Evolutionary conservation across 495 filamentous ascomycete species (phyloP).

Genomic region (Podospora fimiseda): DNA sequence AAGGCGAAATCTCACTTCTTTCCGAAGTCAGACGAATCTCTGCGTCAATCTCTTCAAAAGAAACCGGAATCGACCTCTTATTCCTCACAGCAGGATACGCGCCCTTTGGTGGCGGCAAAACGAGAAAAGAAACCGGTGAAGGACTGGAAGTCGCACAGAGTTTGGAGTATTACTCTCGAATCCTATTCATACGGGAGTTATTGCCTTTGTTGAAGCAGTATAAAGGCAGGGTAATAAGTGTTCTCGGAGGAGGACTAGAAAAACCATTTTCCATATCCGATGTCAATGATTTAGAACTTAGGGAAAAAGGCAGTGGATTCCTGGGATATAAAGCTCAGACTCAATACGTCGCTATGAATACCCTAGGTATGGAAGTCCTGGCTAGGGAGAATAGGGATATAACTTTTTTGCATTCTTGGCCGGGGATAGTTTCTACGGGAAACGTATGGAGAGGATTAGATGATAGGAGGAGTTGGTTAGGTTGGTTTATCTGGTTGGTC

Average conservation of each 20-base stretch:
- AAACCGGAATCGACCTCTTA: constrained; percentile 31
- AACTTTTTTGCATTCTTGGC: constrained; percentile 32
- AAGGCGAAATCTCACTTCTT: constrained; percentile 33
- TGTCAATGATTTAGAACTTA: constrained; percentile 31
- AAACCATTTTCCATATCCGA: constrained; percentile 13
- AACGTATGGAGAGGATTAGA: constrained; percentile 24
- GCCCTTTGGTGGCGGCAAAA: constrained; percentile 20
- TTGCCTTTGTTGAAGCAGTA: constrained; percentile 26
- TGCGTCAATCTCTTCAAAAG: constrained; percentile 29
- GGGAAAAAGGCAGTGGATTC: constrained; percentile 27
- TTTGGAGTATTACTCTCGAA: constrained; percentile 33
- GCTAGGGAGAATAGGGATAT: constrained; percentile 29
- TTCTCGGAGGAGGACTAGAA: constrained; percentile 30
- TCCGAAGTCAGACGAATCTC: constrained; percentile 25
- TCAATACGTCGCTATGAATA: constrained; percentile 19
- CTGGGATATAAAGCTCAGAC: constrained; percentile 8
- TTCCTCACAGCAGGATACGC: constrained; percentile 36
- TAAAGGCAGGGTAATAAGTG: constrained; percentile 26
- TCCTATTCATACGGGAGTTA: constrained; percentile 26
- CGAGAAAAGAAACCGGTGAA: constrained; percentile 25
- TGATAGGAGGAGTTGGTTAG: constrained; percentile 12
- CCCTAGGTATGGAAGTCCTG: constrained; percentile 18
- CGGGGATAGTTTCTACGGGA: constrained; percentile 31
- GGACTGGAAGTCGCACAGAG: constrained; percentile 22
- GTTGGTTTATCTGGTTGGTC: constrained; percentile 17